Percentiles rank a stretch among this genome's conserved stretches.
These are phyloP conservation scores for Tolypocladium sp. DNA, from an alignment of 2,329 filamentous ascomycete species.

Conservation along the genomic window DNA sequence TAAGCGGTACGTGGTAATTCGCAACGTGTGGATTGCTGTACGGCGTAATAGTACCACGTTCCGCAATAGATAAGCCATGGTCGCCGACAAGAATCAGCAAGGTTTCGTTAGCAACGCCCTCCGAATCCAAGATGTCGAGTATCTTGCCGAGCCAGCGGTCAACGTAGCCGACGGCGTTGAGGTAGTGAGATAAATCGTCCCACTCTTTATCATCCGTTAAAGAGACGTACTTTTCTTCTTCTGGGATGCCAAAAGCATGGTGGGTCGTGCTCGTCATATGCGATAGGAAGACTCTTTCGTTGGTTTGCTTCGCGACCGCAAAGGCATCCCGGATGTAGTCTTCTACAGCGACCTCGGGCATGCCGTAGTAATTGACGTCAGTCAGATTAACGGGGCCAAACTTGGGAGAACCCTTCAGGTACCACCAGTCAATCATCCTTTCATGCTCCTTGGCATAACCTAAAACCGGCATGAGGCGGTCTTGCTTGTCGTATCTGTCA, in stretches of 20 bases:
- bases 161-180: conserved; percentile 21
- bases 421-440: conserved; percentile 18
- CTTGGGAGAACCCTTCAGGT: conserved; percentile 17
- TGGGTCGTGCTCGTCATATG: conserved; percentile 24
- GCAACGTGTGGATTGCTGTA: conserved; percentile 23
- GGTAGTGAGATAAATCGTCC: conserved; percentile 20
- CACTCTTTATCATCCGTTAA: conserved; percentile 14
- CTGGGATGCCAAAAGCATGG: conserved; percentile 20
- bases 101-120: conserved; percentile 21
- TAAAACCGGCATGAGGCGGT: conserved; percentile 15
- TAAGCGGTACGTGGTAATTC: conserved; percentile 23
- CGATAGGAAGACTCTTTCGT: conserved; percentile 21
- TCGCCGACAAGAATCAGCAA: conserved; percentile 22
- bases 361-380: conserved; percentile 23
- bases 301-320: conserved; percentile 13
- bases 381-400: conserved; percentile 16
- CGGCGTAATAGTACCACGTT: conserved; percentile 19
- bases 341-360: conserved; percentile 19
- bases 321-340: conserved; percentile 23
- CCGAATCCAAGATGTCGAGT: conserved; percentile 18
- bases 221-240: conserved; percentile 14
- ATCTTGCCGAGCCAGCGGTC: conserved; percentile 22
- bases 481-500: conserved; percentile 19
- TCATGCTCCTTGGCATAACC: conserved; percentile 14
- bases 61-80: conserved; percentile 22